Evolutionary conservation across 345 rosid species (phyloP), one percentile per base, ranked within the genome.

Genomic region (Gossypium bickii): DNA sequence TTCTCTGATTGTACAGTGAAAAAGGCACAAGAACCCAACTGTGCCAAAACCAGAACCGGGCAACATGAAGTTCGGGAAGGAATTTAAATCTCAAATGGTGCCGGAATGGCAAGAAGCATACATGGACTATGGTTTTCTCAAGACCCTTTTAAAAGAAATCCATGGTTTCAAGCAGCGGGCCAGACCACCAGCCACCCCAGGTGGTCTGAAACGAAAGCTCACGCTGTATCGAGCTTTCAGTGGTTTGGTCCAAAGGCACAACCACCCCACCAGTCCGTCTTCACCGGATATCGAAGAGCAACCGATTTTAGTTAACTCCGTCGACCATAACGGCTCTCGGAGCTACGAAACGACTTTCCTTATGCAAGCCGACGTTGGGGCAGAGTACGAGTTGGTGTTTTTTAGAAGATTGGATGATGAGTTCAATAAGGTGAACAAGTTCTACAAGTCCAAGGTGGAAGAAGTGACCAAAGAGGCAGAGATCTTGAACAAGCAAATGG

Each of bases 81-180:
- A 89, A 70, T 89, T 87, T 48, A 51, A 56, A 3, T 79, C 87
- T 3, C 97, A 91, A 51, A 85, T 87, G 93, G 90, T 91, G 67
- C 97, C 85, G 20, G 97, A 91, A 82, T 91, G 97, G 97, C 90
- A 84, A 12, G 80, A 87, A 67, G 88, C 90, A 1, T 89, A 86
- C 82, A 83, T 89, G 90, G 86, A 91, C 52, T 91, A 91, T 24
- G 43, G 70, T 47, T 78, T 10, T 76, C 92, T 87, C 3, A 91
- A 91, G 45, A 52, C 87, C 47, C 78, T 80, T 20, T 55, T 89
- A 72, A 89, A 91, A 81, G 93, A 86, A 1, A 80, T 91, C 38
- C 82, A 67, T 24, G 29, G 72, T 44, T 85, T 85, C 82, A 84
- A 81, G 72, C 81, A 45, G 41, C 73, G 76, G 29, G 82, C 7